These are phyloP conservation scores for Pichia sp. DNA, from an alignment of 1,139 yeast genomes.

Conservation along the genomic window DNA sequence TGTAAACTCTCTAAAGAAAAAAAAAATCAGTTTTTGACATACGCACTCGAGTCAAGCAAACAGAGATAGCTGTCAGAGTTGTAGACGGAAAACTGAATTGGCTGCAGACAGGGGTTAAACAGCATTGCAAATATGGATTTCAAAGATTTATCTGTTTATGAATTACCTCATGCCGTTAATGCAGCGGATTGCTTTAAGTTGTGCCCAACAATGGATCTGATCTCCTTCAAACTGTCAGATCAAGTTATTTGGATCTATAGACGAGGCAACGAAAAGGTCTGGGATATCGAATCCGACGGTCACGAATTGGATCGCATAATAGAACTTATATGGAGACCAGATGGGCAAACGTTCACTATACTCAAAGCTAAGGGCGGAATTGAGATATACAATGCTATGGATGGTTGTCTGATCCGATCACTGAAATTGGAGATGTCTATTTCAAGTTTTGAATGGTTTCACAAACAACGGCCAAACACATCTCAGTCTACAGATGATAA, in stretches of 20 bases:
- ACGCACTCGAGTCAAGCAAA: too few relatives aligned
- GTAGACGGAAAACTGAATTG: too few relatives aligned
- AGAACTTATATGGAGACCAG: conserved; percentile 23
- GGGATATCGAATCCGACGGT: conserved; percentile 27
- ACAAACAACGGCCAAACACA: too few relatives aligned
- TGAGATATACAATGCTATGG: conserved; percentile 20
- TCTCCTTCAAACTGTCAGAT: conserved; percentile 33
- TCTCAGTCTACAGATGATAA: too few relatives aligned
- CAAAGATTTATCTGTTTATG: conserved; percentile 4
- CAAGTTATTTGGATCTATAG: conserved; percentile 27
- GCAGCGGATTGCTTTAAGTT: conserved; percentile 29
- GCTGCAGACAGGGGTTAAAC: too few relatives aligned
- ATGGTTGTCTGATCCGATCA: conserved; percentile 18
- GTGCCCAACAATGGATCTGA: conserved; percentile 46
- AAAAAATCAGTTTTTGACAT: too few relatives aligned
- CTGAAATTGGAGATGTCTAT: conserved; percentile 11
- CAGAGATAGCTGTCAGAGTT: too few relatives aligned
- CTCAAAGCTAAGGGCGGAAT: conserved; percentile 18
- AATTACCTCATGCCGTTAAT: conserved; percentile 18
- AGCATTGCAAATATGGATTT: not conserved
- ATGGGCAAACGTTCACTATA: conserved; percentile 22
- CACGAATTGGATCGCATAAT: conserved; percentile 1
- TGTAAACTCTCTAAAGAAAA: not conserved
- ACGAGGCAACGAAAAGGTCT: conserved; percentile 45
- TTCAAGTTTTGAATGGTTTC: too few relatives aligned